phyloP scores from a whole-genome alignment of 805 yeast species.

The Lipomyces oligophaga region DNA sequence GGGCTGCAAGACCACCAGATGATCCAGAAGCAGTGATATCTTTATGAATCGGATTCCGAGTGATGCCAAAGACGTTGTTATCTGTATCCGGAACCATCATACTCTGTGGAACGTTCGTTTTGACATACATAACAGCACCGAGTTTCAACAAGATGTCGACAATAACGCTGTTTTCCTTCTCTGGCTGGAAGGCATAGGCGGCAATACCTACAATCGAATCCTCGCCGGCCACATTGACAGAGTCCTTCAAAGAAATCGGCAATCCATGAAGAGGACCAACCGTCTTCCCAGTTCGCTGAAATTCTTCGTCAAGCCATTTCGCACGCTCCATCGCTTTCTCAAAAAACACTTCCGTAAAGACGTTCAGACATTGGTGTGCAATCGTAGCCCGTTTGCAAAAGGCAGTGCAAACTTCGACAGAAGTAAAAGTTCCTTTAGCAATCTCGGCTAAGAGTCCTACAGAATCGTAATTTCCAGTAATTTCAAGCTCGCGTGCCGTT shows the following conservation, averaged over 20 bases:
- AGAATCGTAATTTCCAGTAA: slow-evolving; percentile 31
- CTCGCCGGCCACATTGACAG: slow-evolving; percentile 51
- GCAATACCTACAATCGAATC: slow-evolving; percentile 45
- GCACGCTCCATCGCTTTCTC: slow-evolving; percentile 60
- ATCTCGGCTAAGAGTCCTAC: slow-evolving; percentile 28
- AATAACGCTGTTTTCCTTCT: slow-evolving; percentile 44
- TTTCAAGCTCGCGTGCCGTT: slow-evolving; percentile 30
- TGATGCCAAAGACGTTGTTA: slow-evolving; percentile 52
- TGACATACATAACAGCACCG: slow-evolving; percentile 59
- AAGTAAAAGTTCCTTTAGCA: slow-evolving; percentile 38
- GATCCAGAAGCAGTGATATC: slow-evolving; percentile 52
- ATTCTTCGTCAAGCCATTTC: slow-evolving; percentile 51
- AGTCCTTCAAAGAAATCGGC: slow-evolving; percentile 66
- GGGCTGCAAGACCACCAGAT: slow-evolving; percentile 52
- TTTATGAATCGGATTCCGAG: slow-evolving; percentile 49
- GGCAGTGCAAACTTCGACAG: slow-evolving; percentile 49
- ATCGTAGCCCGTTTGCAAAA: slow-evolving; percentile 54
- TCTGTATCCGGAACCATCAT: slow-evolving; percentile 55
- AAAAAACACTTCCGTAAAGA: slow-evolving; percentile 44
- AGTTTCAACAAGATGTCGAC: slow-evolving; percentile 45
- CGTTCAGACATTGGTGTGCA: slow-evolving; percentile 51
- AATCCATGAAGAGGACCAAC: slow-evolving; percentile 59
- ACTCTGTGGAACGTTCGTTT: slow-evolving; percentile 56
- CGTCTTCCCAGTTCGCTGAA: slow-evolving; percentile 43
- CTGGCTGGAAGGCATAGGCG: slow-evolving; percentile 27